A percentile compares a stretch with the other conserved stretches of the same genome.
Evolutionary conservation across 2,329 filamentous ascomycete genomes (phyloP).

Genomic region (Parastagonospora nodorum): DNA sequence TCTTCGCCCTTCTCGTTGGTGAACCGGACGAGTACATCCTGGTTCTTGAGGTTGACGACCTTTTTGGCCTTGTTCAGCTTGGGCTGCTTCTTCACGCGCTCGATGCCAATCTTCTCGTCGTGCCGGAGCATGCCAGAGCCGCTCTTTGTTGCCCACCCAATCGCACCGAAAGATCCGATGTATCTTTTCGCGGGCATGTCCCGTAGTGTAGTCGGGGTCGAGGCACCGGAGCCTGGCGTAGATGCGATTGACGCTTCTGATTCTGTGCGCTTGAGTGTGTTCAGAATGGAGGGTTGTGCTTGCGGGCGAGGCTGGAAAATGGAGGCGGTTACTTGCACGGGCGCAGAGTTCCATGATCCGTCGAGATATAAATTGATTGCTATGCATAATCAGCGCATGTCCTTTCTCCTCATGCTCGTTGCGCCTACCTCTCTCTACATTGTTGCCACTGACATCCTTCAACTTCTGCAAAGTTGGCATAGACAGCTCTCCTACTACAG

Average conservation of each 20-base stretch:
- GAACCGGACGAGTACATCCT: constrained; percentile 90
- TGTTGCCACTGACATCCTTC: constrained; percentile 55
- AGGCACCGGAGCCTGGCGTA: constrained; percentile 25
- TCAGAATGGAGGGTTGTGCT: constrained; percentile 28
- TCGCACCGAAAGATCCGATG: constrained; percentile 88
- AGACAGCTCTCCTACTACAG: constrained; percentile 62
- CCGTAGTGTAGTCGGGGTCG: constrained; percentile 27
- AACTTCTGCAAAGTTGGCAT: constrained; percentile 53
- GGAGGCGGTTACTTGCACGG: constrained; percentile 13
- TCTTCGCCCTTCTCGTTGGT: constrained; percentile 80
- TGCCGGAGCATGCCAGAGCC: constrained; percentile 76
- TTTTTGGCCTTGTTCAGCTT: constrained; percentile 47
- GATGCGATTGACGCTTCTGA: constrained; percentile 29
- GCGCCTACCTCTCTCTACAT: constrained; percentile 57
- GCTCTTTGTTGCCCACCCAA: constrained; percentile 89
- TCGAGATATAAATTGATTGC: constrained; percentile 70
- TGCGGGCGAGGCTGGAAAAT: constrained; percentile 22
- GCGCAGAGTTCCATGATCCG: constrained; percentile 61
- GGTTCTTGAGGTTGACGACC: constrained; percentile 65
- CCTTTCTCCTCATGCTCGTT: no score
- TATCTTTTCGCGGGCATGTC: constrained; percentile 69
- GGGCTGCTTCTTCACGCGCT: constrained; percentile 77
- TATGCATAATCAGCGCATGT: constrained; percentile 19
- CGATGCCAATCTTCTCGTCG: constrained; percentile 82
- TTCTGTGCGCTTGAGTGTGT: constrained; percentile 30